Evolutionary conservation across 139 green algal species (phyloP).

Genomic region (Microglena sp.): DNA sequence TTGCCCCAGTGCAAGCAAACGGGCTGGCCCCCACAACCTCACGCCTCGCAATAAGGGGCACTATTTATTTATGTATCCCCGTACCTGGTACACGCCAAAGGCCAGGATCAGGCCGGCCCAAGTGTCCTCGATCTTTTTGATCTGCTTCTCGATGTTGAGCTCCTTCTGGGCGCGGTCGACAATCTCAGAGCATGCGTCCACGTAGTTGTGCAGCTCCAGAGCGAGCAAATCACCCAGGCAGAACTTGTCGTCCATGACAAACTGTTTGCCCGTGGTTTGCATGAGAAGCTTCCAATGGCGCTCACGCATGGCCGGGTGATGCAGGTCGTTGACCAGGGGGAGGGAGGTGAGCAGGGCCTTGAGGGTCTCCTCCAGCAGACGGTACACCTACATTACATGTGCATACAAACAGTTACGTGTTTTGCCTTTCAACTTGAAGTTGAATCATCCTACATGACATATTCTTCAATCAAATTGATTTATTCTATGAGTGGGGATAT

Average conservation of each 20-base stretch:
- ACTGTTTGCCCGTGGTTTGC: constrained; percentile 68
- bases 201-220: constrained; percentile 78
- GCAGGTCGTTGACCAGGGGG: constrained; percentile 78
- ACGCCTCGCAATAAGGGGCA: too few relatives aligned
- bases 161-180: constrained; percentile 86
- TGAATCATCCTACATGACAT: too few relatives aligned
- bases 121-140: constrained; percentile 82
- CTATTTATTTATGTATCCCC: too few relatives aligned
- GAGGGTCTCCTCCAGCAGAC: constrained; percentile 52
- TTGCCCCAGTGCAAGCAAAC: too few relatives aligned
- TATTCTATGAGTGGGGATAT: too few relatives aligned
- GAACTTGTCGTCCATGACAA: constrained; percentile 76
- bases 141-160: constrained; percentile 72
- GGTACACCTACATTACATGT: constrained; percentile 54
- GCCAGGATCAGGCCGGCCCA: constrained; percentile 57
- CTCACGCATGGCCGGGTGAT: constrained; percentile 80
- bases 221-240: constrained; percentile 72
- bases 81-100: constrained; percentile 56
- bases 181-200: constrained; percentile 78
- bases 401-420: too few relatives aligned
- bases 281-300: constrained; percentile 86
- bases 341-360: constrained; percentile 70
- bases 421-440: too few relatives aligned
- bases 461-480: too few relatives aligned
- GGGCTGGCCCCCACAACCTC: too few relatives aligned